Base-by-base conservation (phyloP, 148 eudicot species). In the Simmondsia chinensis region DNA sequence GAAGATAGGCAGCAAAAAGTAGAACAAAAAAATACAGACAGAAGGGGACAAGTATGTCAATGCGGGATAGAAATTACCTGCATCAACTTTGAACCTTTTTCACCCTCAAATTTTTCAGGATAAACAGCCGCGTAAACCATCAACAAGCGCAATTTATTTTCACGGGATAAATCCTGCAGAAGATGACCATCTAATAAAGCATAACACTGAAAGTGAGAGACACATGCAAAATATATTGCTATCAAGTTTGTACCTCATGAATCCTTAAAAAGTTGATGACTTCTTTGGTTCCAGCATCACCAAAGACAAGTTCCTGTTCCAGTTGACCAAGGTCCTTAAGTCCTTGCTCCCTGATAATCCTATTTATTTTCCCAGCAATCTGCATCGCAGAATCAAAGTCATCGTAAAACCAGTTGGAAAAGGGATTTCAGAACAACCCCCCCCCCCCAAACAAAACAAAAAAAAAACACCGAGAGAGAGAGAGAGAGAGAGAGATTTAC, bases 281-380 rank as follows among this genome's bases (percentile, higher is more conserved):
- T 20, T 89, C 97, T 62, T 84, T 89, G 34, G 95, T 78, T 65
- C 85, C 93, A 49, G 95, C 97, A 84, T 84, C 97, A 44, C 97
- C 97, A 67, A 84, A 84, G 15, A 89, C 88, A 47, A 89, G 87
- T 48, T 79, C 95, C 78, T 89, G 97, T 64, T 89, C 97, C 51
- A 89, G 67, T 60, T 89, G 82, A 47, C 97, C 97, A 54, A 85
- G 58, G 29, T 89, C 95, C 75, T 67, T 89, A 31, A 89, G 87
- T 38, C 79, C 82, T 54, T 57, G 64, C 42, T 81, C 93, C 61
- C 78, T 73, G 22, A 89, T 76, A 43, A 79, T 66, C 47, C 61
- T 71, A 67, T 84, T 89, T 5, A 89, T 74, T 56, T 85, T 84
- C 35, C 84, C 93, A 43, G 97, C 97, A 66, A 89, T 82, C 97